Percentiles rank a stretch among this genome's conserved stretches.
These are phyloP conservation scores for Carallia pectinifolia DNA, from an alignment of 345 rosid genomes.

Conservation along the genomic window DNA sequence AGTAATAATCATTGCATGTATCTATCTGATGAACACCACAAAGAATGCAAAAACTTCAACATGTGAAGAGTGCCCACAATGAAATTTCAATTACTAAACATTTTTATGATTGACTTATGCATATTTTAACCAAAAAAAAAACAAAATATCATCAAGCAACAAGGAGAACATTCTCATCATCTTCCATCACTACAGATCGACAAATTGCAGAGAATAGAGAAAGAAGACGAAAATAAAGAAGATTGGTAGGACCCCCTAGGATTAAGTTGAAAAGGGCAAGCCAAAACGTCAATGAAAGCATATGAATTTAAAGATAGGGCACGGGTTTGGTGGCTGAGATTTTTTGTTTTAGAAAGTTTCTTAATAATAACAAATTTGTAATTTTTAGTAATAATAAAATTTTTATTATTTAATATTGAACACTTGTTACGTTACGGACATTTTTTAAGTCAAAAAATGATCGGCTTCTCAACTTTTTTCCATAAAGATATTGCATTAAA, in stretches of 20 bases:
- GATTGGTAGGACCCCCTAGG: slow-evolving; percentile 3
- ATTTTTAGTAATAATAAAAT: too few relatives aligned
- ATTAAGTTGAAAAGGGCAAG: neutral
- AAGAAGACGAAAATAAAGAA: neutral
- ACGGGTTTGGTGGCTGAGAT: too few relatives aligned
- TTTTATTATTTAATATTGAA: too few relatives aligned
- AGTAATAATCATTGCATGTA: slow-evolving; percentile 46
- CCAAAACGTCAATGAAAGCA: neutral
- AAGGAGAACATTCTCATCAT: neutral
- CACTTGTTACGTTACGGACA: too few relatives aligned
- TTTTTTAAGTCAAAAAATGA: too few relatives aligned
- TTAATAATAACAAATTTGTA: too few relatives aligned
- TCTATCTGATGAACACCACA: slow-evolving; percentile 23
- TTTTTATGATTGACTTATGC: neutral
- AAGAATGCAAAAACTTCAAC: neutral
- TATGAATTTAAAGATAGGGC: neutral
- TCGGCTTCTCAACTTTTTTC: too few relatives aligned
- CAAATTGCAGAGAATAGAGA: neutral
- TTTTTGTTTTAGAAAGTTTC: too few relatives aligned
- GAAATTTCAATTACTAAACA: neutral
- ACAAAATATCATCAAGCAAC: neutral
- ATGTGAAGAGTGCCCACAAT: neutral
- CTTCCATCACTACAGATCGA: too few relatives aligned
- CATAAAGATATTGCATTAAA: slow-evolving; percentile 4
- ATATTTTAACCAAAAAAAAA: neutral